Evolutionary conservation across 2,329 filamentous ascomycete genomes (phyloP).

Genomic region (Hysterium pulicare): DNA sequence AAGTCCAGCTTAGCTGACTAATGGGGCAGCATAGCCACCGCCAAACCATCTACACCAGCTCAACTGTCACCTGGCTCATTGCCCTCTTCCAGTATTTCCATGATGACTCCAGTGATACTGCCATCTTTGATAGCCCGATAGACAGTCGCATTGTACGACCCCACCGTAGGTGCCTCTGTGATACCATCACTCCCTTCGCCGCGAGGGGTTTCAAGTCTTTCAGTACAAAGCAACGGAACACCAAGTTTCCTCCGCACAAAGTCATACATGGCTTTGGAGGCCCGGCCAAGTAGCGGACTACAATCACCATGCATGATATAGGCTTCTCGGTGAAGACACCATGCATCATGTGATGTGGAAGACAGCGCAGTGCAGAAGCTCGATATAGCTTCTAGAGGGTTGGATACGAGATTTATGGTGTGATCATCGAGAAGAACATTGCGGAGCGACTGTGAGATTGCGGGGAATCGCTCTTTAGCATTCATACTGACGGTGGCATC

Average conservation of each 20-base stretch:
- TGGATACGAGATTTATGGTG: neutral
- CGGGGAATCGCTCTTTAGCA: neutral
- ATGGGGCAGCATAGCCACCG: too few species aligned
- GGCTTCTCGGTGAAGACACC: neutral
- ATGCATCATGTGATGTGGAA: neutral
- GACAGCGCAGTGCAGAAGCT: neutral
- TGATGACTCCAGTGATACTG: too few species aligned
- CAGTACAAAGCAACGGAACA: conserved; percentile 18
- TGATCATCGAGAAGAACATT: neutral
- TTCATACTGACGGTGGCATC: neutral
- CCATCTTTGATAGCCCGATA: conserved; percentile 1
- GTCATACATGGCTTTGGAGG: conserved; percentile 31
- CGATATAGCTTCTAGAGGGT: neutral
- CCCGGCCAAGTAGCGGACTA: conserved; percentile 24
- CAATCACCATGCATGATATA: conserved; percentile 6
- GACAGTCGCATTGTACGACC: neutral
- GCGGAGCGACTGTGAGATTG: neutral
- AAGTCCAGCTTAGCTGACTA: too few species aligned
- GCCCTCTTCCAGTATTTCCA: too few species aligned
- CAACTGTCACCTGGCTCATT: too few species aligned
- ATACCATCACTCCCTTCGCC: neutral
- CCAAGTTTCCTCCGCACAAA: conserved; percentile 34
- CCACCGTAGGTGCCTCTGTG: neutral
- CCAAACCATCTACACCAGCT: too few species aligned
- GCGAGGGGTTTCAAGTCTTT: neutral